Percentiles rank a stretch among this genome's conserved stretches.
phyloP scores from a whole-genome alignment of 352 stramenopile genomes.

The Phytophthora europaea region DNA sequence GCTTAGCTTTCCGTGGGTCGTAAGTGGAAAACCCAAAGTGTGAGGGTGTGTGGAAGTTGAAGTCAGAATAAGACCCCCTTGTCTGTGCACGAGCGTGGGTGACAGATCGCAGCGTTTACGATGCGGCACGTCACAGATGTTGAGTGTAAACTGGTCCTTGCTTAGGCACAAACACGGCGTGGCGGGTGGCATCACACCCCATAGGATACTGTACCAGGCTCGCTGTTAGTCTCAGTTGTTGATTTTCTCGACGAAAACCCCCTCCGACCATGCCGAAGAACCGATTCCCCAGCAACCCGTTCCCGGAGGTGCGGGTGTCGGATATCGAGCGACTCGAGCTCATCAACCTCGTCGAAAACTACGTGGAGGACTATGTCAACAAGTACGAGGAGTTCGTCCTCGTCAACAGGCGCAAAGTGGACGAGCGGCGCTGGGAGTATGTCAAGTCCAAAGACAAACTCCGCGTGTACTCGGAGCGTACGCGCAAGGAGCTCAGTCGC shows the following conservation, averaged over 20 bases:
- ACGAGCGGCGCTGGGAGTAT: slow-evolving; percentile 27
- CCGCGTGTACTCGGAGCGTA: slow-evolving; percentile 27
- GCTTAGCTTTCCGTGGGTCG: background rate
- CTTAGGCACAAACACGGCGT: slow-evolving; percentile 24
- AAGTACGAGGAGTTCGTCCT: slow-evolving; percentile 37
- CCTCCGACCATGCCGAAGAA: slow-evolving; percentile 14
- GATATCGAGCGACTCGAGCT: slow-evolving; percentile 18
- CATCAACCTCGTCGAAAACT: slow-evolving; percentile 24
- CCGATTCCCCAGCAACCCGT: slow-evolving; percentile 25
- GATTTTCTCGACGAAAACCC: slow-evolving; percentile 5
- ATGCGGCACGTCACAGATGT: background rate
- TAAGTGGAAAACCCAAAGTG: background rate
- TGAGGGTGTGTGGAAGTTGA: background rate
- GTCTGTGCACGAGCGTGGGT: background rate
- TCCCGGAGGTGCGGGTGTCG: slow-evolving; percentile 21
- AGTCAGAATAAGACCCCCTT: slow-evolving; percentile 1
- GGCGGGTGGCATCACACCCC: slow-evolving; percentile 2
- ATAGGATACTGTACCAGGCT: background rate
- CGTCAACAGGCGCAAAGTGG: slow-evolving; percentile 27
- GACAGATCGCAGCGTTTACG: slow-evolving; percentile 1
- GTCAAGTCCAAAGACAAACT: slow-evolving; percentile 36
- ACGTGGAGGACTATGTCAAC: slow-evolving; percentile 23
- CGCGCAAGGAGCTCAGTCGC: slow-evolving; percentile 23
- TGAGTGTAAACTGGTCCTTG: background rate
- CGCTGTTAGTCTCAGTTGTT: slow-evolving; percentile 17